phyloP scores from a whole-genome alignment of 1,284 basidiomycete species.

The Puccinia novopanici region DNA sequence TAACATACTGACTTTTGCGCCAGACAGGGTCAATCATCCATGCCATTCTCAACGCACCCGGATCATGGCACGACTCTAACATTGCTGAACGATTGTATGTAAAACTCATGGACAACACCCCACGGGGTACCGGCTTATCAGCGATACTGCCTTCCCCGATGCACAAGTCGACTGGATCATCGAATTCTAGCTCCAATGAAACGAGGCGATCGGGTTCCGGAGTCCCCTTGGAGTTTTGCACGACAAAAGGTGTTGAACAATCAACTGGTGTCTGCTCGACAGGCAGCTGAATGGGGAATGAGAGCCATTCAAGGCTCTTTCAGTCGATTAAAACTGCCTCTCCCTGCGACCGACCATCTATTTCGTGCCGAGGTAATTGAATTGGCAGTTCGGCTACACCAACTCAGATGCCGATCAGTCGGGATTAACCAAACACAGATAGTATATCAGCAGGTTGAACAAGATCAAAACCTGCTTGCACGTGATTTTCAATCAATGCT shows the following conservation, averaged over 20 bases:
- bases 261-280: conserved; percentile 1
- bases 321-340: not conserved
- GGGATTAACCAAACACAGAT: not conserved
- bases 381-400: not conserved
- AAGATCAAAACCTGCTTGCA: not conserved
- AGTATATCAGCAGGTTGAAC: not conserved
- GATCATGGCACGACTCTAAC: not conserved
- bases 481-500: not conserved
- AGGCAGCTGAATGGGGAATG: conserved; percentile 22
- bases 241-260: not conserved
- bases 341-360: not conserved
- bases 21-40: conserved; percentile 58
- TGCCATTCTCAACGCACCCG: conserved; percentile 58
- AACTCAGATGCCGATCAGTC: not conserved
- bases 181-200: not conserved
- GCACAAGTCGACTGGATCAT: not conserved
- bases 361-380: not conserved
- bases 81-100: not conserved
- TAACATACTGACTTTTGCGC: not conserved
- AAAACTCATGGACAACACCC: not conserved
- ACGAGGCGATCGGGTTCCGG: not conserved
- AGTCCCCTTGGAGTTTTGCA: not conserved
- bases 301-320: not conserved
- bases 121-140: not conserved
- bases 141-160: conserved; percentile 4